Evolutionary conservation across 164 flowering plant species (phyloP).

Genomic region (Vitis rotundifolia): DNA sequence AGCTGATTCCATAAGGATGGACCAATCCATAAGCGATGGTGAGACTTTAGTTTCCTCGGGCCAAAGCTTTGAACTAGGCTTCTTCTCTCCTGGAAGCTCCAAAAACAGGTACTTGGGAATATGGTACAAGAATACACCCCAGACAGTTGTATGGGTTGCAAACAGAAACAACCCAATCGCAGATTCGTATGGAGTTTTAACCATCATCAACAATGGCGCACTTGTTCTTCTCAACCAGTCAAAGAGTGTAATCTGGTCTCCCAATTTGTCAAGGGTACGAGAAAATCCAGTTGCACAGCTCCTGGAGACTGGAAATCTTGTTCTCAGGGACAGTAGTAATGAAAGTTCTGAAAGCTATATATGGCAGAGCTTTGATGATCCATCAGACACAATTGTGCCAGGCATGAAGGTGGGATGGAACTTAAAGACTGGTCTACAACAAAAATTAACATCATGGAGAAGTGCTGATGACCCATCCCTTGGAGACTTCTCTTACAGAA

Average conservation of each 20-base stretch:
- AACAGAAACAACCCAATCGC: background rate
- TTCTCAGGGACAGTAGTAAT: background rate
- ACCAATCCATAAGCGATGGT: background rate
- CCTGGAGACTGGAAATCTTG: background rate
- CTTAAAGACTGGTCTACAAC: no score
- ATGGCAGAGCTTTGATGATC: no score
- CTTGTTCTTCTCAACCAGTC: background rate
- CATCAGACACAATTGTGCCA: no score
- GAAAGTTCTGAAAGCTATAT: no score
- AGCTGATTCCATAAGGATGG: background rate
- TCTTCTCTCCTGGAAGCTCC: no score
- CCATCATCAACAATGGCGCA: background rate
- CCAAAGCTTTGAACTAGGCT: background rate
- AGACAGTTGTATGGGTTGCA: slow-evolving; percentile 4
- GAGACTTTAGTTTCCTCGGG: background rate
- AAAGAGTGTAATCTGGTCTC: background rate
- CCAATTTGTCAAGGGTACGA: background rate
- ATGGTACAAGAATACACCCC: background rate
- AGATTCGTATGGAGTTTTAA: background rate
- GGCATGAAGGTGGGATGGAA: no score
- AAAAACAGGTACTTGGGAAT: no score
- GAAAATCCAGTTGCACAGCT: background rate
- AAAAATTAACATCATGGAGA: no score
- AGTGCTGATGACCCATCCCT: no score
- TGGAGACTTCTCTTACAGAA: no score